phyloP scores from a whole-genome alignment of 352 stramenopile genomes.

The Phytophthora citricola region DNA sequence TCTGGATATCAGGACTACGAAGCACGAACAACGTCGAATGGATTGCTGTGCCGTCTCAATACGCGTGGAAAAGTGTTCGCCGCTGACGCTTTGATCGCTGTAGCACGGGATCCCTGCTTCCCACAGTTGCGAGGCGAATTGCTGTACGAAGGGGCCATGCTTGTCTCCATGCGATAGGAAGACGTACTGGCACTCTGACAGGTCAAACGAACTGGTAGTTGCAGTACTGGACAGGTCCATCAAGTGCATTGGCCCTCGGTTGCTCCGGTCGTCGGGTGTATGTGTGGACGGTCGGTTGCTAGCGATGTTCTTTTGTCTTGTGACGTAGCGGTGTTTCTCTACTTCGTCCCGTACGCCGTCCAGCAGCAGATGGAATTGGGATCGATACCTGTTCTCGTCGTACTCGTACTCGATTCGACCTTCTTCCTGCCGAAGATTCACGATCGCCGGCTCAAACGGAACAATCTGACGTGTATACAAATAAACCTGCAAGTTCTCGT shows the following conservation, averaged over 20 bases:
- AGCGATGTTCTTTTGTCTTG: slow-evolving; percentile 52
- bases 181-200: slow-evolving; percentile 9
- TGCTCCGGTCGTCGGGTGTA: slow-evolving; percentile 4
- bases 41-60: slow-evolving; percentile 49
- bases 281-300: neutral
- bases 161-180: slow-evolving; percentile 33
- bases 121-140: slow-evolving; percentile 15
- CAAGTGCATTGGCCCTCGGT: slow-evolving; percentile 16
- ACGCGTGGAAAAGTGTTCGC: slow-evolving; percentile 21
- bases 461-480: slow-evolving; percentile 78
- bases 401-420: slow-evolving; percentile 26
- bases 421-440: slow-evolving; percentile 26
- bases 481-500: slow-evolving; percentile 75
- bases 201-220: slow-evolving; percentile 28
- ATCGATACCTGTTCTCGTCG: slow-evolving; percentile 24
- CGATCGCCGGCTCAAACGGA: slow-evolving; percentile 66
- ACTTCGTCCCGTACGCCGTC: slow-evolving; percentile 62
- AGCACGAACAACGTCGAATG: slow-evolving; percentile 70
- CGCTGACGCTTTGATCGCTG: slow-evolving; percentile 19
- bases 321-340: slow-evolving; percentile 39
- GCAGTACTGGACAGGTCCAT: slow-evolving; percentile 2
- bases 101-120: slow-evolving; percentile 16
- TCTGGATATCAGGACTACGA: slow-evolving; percentile 71
- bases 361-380: slow-evolving; percentile 41
- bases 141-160: slow-evolving; percentile 10